phyloP scores from a whole-genome alignment of 192 early-diverging fungal genomes.

The Gaertneriomyces sp. region DNA sequence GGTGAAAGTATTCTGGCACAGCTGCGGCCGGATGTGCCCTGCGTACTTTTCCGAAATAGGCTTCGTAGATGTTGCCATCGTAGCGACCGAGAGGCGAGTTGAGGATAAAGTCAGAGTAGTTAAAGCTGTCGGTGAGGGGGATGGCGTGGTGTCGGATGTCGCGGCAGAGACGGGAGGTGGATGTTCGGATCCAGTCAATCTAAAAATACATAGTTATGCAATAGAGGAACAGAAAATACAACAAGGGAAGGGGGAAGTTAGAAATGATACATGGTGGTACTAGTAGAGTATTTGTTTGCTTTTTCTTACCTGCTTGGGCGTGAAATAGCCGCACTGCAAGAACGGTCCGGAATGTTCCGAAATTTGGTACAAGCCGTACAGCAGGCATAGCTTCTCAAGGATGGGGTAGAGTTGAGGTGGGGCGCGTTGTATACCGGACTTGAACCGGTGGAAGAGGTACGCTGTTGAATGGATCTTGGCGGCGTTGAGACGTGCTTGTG shows the following conservation, averaged over 20 bases:
- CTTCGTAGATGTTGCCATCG: constrained; percentile 71
- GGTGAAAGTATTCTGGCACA: constrained; percentile 75
- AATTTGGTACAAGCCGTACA: constrained; percentile 83
- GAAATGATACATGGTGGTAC: background rate
- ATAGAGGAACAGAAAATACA: too few species aligned
- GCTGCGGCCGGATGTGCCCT: constrained; percentile 64
- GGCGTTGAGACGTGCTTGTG: constrained; percentile 76
- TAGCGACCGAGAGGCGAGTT: constrained; percentile 83
- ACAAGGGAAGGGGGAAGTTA: too few species aligned
- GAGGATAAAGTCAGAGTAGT: constrained; percentile 82
- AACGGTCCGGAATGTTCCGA: constrained; percentile 80
- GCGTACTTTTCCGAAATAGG: constrained; percentile 83
- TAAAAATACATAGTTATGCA: too few species aligned
- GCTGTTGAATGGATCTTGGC: constrained; percentile 79
- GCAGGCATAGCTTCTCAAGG: constrained; percentile 66
- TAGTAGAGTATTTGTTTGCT: too few species aligned
- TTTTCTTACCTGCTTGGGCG: constrained; percentile 41
- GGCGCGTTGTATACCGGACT: constrained; percentile 64
- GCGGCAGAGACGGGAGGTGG: constrained; percentile 63
- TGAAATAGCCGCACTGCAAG: constrained; percentile 81
- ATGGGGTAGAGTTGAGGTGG: constrained; percentile 58
- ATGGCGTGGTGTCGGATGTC: constrained; percentile 76
- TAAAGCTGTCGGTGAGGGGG: constrained; percentile 82
- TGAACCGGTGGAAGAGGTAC: constrained; percentile 82
- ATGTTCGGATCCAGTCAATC: constrained; percentile 63